Percentiles rank a stretch among this genome's conserved stretches.
phyloP scores from a whole-genome alignment of 495 filamentous ascomycete species.

The Trichoderma gamsii region DNA sequence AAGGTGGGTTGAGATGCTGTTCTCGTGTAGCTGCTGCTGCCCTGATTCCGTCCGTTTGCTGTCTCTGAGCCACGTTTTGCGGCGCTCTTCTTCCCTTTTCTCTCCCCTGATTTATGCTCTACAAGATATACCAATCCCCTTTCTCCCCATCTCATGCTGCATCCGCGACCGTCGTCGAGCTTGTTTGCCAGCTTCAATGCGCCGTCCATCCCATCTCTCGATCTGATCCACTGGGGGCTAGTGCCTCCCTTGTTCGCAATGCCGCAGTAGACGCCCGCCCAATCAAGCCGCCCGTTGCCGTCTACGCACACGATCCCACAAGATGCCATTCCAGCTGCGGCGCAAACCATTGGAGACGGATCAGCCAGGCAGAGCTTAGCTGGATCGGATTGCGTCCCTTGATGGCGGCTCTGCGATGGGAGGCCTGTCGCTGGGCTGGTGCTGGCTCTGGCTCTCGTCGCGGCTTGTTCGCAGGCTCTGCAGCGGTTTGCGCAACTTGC shows the following conservation, averaged over 20 bases:
- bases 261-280: neutral
- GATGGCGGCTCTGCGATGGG: neutral
- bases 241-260: conserved; percentile 9
- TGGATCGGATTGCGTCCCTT: conserved; percentile 3
- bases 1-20: conserved; percentile 54
- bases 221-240: neutral
- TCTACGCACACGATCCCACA: neutral
- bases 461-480: neutral
- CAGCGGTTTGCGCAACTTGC: neutral
- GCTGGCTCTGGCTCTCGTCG: neutral
- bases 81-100: neutral
- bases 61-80: neutral
- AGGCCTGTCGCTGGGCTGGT: neutral
- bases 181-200: neutral
- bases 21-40: neutral
- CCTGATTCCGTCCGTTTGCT: neutral
- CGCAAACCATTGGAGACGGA: neutral
- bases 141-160: neutral
- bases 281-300: neutral
- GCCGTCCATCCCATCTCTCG: neutral
- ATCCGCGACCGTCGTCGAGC: neutral
- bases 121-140: neutral
- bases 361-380: neutral
- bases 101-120: neutral
- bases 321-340: neutral